A percentile compares a stretch with the other conserved stretches of the same genome.
Conservation (phyloP, 371 early-diverging fungal genomes). For the Mortierella sp. region DNA sequence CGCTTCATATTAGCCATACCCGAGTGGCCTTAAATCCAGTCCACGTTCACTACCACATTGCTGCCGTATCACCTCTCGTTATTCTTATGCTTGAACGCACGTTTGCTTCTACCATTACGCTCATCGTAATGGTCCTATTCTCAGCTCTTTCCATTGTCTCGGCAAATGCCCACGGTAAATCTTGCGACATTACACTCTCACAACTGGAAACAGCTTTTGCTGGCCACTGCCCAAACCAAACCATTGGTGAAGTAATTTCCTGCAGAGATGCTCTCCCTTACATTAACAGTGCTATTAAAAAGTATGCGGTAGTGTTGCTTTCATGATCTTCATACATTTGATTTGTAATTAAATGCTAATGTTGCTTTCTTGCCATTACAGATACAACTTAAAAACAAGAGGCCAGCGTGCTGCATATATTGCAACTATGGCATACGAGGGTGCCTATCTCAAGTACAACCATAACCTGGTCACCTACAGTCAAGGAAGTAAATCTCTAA, state of each 20-base stretch:
- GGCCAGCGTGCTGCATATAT: constrained; percentile 52
- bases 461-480: constrained; percentile 19
- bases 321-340: background rate
- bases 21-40: background rate
- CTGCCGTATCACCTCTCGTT: too few relatives aligned
- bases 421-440: constrained; percentile 45
- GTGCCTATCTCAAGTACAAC: constrained; percentile 33
- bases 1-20: too few relatives aligned
- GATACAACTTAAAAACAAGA: constrained; percentile 29
- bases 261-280: constrained; percentile 44
- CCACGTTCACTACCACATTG: too few relatives aligned
- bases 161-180: background rate
- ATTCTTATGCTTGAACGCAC: background rate
- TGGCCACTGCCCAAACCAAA: constrained; percentile 27
- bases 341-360: background rate
- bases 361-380: background rate
- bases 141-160: background rate
- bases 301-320: constrained; percentile 1
- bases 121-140: background rate
- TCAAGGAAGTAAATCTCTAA: constrained; percentile 40
- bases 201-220: constrained; percentile 31
- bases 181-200: constrained; percentile 1
- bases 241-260: constrained; percentile 28
- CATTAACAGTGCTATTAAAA: constrained; percentile 40
- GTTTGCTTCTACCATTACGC: background rate